Conservation (phyloP, 768 basidiomycete genomes). For the Lyophyllum decastes region DNA sequence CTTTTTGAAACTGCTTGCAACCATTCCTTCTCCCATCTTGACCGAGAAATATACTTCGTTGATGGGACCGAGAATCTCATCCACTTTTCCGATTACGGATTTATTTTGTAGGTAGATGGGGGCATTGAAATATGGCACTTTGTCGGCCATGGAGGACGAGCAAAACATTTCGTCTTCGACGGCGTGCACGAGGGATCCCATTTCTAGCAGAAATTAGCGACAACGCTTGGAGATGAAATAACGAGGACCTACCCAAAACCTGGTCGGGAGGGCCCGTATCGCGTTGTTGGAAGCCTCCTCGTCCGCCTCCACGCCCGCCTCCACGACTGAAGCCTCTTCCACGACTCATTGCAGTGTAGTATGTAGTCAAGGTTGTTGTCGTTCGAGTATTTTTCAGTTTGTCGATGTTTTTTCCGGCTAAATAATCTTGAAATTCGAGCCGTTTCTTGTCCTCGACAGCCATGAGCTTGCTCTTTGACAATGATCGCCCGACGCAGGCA, state of each 20-base stretch:
- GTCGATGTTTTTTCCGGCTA: constrained; percentile 11
- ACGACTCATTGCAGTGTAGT: constrained; percentile 13
- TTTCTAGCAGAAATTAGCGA: constrained; percentile 54
- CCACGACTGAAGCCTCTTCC: constrained; percentile 55
- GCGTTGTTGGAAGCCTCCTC: constrained; percentile 71
- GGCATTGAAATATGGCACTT: constrained; percentile 98
- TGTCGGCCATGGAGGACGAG: constrained; percentile 77
- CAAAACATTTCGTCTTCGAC: constrained; percentile 99
- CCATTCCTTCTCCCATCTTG: constrained; percentile 96
- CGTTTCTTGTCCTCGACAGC: neutral
- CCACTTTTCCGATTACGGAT: constrained; percentile 93
- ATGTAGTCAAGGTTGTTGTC: neutral
- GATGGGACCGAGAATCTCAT: constrained; percentile 99
- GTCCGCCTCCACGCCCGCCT: constrained; percentile 64
- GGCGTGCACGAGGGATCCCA: constrained; percentile 90
- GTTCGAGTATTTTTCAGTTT: constrained; percentile 14
- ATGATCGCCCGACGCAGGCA: constrained; percentile 18
- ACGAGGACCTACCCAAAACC: constrained; percentile 61
- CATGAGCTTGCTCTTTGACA: constrained; percentile 33
- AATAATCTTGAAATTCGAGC: neutral
- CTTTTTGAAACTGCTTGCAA: constrained; percentile 92
- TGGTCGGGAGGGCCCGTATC: constrained; percentile 80
- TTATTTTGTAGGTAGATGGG: constrained; percentile 98
- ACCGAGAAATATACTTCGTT: constrained; percentile 98
- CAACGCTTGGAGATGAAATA: neutral